A percentile compares a stretch with the other conserved stretches of the same genome.
Conservation (phyloP, 2,329 filamentous ascomycete genomes). For the Colletotrichum tamarilloi region DNA sequence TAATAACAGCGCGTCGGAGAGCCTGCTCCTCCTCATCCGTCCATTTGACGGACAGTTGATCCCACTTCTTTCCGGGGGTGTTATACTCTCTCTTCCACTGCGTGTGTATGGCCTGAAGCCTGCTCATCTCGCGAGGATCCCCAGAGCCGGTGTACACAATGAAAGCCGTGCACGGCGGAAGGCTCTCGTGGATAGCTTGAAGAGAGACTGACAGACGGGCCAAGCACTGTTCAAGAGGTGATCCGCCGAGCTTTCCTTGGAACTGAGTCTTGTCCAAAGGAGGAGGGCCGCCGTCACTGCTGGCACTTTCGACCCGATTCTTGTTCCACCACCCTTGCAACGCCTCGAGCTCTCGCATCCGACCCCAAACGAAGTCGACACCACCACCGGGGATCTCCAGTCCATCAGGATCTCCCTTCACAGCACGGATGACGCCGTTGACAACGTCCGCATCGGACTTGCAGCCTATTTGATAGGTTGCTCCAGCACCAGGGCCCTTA, state of each 20-base stretch:
- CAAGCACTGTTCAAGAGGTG: conserved; percentile 59
- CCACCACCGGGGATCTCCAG: conserved; percentile 68
- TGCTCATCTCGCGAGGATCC: conserved; percentile 74
- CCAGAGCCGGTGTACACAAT: conserved; percentile 75
- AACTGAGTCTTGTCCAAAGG: conserved; percentile 42
- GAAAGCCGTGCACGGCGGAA: conserved; percentile 74
- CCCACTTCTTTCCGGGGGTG: conserved; percentile 72
- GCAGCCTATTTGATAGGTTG: conserved; percentile 68
- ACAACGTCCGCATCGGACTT: conserved; percentile 69
- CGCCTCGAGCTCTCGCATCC: conserved; percentile 73
- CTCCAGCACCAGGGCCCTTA: conserved; percentile 66
- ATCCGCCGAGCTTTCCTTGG: conserved; percentile 38
- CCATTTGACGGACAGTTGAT: conserved; percentile 74
- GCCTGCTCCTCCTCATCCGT: conserved; percentile 74
- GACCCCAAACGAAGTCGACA: conserved; percentile 75
- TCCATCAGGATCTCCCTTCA: conserved; percentile 68
- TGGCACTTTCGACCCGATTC: conserved; percentile 55
- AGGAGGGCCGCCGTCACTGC: conserved; percentile 49
- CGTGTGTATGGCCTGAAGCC: conserved; percentile 68
- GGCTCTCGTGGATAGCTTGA: conserved; percentile 63
- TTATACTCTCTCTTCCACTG: conserved; percentile 74
- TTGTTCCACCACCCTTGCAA: conserved; percentile 76
- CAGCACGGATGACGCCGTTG: conserved; percentile 65
- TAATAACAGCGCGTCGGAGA: conserved; percentile 65
- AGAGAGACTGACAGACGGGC: conserved; percentile 60